Base-by-base conservation (phyloP, 1,284 basidiomycete genomes). In the Takashimella tepidaria region DNA sequence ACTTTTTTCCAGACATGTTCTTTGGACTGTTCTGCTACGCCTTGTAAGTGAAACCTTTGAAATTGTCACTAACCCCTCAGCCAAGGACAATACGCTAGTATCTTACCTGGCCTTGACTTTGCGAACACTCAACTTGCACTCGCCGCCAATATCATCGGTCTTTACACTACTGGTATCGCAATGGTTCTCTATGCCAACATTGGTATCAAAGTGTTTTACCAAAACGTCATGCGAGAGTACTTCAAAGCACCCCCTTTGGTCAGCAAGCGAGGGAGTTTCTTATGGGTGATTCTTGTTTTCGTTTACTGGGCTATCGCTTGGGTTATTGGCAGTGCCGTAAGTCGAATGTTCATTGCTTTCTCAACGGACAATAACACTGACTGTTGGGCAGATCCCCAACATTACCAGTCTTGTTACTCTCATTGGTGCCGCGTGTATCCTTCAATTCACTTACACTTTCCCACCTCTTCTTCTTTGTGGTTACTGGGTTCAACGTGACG, bases 151-250 rank as follows among this genome's bases (percentile, higher is more conserved):
- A 77, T 77, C 0, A 63, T 83, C n/a, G 76, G 77, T 12, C 50
- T 61, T 8, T 20, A 56, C n/a, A 49, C 49, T 46, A 20, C 77
- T 41, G 75, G 82, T 26, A 80, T 84, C 46, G 82, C 82, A 1
- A 82, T 80, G 21, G 81, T 83, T 13, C 64, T 86, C 37, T 87
- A 86, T 58, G 81, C 82, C 11, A 84, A 84, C 68, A 83, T 86
- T 49, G 59, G 59, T 10, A 49, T 49, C 56, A 61, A 61, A 50
- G 54, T 61, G 6, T 52, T 58, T 50, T 61, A 61, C 51, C 55
- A 53, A 43, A 50, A 52, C 54, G 49, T 61, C 5, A 62, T 86
- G 5, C 79, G 84, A 49, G 78, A 77, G 13, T 72, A 79, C 65
- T 76, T 84, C 62, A 67, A 75, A n/a, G 84, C 83, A 0, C 84